Conservation (phyloP, 2,329 filamentous ascomycete species). For the Exophiala sideris region DNA sequence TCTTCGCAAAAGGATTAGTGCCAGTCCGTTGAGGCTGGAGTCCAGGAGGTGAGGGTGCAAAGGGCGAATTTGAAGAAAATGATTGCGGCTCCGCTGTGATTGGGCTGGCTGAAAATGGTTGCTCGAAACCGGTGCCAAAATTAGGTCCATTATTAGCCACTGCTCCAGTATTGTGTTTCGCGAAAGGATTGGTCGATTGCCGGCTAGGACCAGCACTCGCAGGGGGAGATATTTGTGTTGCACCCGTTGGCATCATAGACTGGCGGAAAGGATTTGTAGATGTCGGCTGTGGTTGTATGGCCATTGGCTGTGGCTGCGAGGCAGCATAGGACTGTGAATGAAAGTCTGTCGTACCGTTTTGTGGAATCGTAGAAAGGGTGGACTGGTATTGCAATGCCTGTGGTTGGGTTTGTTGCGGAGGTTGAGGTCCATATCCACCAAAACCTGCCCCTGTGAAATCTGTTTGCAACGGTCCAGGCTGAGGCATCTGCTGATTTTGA, state of each 20-base stretch:
- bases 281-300: conserved; percentile 49
- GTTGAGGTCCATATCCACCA: conserved; percentile 71
- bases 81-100: conserved; percentile 32
- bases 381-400: conserved; percentile 41
- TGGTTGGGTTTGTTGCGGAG: conserved; percentile 49
- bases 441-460: conserved; percentile 74
- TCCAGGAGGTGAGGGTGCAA: conserved; percentile 32
- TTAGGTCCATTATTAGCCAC: conserved; percentile 9
- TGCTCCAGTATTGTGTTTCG: conserved; percentile 53
- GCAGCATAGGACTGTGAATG: conserved; percentile 40
- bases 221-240: conserved; percentile 39
- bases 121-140: conserved; percentile 5
- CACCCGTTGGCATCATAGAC: conserved; percentile 67
- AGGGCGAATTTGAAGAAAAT: conserved; percentile 28
- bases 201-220: conserved; percentile 47
- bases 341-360: conserved; percentile 48
- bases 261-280: conserved; percentile 91
- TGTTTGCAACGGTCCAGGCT: conserved; percentile 39
- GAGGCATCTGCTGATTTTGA: conserved; percentile 28
- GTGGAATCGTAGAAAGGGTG: conserved; percentile 45
- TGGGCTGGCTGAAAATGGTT: conserved; percentile 35
- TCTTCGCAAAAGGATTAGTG: conserved; percentile 68
- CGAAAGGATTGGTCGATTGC: conserved; percentile 84
- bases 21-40: conserved; percentile 61
- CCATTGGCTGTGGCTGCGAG: conserved; percentile 35